phyloP scores from a whole-genome alignment of 2,329 filamentous ascomycete species.

The Aspergillus viridinutans region DNA sequence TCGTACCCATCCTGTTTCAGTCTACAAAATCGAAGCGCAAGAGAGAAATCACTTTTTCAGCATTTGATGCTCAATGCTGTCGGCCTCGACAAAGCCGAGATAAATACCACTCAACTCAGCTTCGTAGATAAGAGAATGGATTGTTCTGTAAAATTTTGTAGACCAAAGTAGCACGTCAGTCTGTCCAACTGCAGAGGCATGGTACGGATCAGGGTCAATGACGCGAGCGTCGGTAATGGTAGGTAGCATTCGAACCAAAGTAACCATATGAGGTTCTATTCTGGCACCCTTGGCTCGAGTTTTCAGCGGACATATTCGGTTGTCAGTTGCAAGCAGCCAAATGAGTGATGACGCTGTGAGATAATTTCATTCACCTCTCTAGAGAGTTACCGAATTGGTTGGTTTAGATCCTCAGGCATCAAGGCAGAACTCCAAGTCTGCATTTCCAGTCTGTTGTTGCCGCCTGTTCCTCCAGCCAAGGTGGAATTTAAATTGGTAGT shows the following conservation, averaged over 20 bases:
- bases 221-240: slow-evolving; percentile 13
- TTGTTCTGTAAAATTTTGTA: not conserved
- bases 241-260: slow-evolving; percentile 11
- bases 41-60: not conserved
- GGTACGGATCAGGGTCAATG: slow-evolving; percentile 10
- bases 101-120: not conserved
- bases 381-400: too few relatives aligned
- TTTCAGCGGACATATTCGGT: not conserved
- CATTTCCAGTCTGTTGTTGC: too few relatives aligned
- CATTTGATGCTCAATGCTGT: not conserved
- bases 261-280: slow-evolving; percentile 2
- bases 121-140: not conserved
- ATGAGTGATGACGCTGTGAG: not conserved
- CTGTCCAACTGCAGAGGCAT: slow-evolving; percentile 2
- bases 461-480: not conserved
- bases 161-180: slow-evolving; percentile 4
- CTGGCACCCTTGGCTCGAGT: not conserved
- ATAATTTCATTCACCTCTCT: too few relatives aligned
- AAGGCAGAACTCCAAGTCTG: not conserved
- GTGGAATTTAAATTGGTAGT: not conserved
- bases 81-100: not conserved
- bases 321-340: too few relatives aligned
- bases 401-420: not conserved
- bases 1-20: not conserved
- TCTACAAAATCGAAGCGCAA: not conserved